phyloP scores from a whole-genome alignment of 345 rosid species.

The Balakata baccata region DNA sequence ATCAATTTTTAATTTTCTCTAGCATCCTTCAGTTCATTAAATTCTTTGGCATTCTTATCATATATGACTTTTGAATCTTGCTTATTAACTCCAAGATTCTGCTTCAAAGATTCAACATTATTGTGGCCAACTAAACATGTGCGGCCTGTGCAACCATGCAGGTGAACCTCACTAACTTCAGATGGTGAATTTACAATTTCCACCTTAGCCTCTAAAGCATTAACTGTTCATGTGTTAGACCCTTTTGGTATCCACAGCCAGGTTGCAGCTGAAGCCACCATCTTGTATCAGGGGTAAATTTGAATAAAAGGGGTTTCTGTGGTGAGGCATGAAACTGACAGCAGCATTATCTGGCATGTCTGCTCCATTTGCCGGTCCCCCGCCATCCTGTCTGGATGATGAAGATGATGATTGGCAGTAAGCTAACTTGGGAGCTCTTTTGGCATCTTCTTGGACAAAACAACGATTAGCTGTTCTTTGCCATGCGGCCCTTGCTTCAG shows the following conservation, averaged over 20 bases:
- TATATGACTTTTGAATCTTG: conserved; percentile 18
- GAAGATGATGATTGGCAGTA: conserved; percentile 78
- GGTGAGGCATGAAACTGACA: conserved; percentile 55
- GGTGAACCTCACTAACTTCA: conserved; percentile 12
- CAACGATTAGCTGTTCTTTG: conserved; percentile 87
- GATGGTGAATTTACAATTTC: conserved; percentile 27
- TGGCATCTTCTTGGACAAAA: conserved; percentile 98
- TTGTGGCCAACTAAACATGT: conserved; percentile 4
- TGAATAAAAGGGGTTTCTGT: conserved; percentile 43
- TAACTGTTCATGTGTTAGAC: conserved; percentile 44
- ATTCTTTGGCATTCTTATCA: conserved; percentile 37
- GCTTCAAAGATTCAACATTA: conserved; percentile 13
- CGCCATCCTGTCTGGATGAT: conserved; percentile 48
- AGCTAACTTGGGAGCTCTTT: conserved; percentile 91
- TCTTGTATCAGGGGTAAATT: conserved; percentile 51
- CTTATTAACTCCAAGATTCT: conserved; percentile 21
- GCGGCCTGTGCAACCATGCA: not conserved
- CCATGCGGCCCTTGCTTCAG: conserved; percentile 91
- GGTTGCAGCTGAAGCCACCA: conserved; percentile 79
- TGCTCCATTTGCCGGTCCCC: conserved; percentile 40
- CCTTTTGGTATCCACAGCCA: conserved; percentile 53
- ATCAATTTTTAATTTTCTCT: conserved; percentile 36
- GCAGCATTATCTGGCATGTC: conserved; percentile 42
- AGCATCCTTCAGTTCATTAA: conserved; percentile 38
- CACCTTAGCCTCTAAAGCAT: conserved; percentile 39